These are phyloP conservation scores for Bipolaris victoriae DNA, from an alignment of 2,329 filamentous ascomycete species.

Conservation along the genomic window DNA sequence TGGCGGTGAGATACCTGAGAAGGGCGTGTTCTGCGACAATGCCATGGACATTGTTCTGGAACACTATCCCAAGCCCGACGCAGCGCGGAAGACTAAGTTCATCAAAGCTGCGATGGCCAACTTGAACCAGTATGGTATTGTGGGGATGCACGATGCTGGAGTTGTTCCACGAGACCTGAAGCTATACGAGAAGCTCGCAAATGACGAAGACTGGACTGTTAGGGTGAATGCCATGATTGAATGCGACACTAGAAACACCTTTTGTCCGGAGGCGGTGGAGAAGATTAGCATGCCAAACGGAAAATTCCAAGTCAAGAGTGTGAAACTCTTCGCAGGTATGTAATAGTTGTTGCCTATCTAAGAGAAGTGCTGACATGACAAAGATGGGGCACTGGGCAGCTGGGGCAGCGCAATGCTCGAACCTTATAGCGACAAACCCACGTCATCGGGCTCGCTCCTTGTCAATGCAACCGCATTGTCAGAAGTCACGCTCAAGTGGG, in stretches of 20 bases:
- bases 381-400: constrained; percentile 72
- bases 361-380: constrained; percentile 18
- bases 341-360: background rate
- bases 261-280: constrained; percentile 61
- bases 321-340: constrained; percentile 72
- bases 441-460: constrained; percentile 68
- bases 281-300: constrained; percentile 55
- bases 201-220: constrained; percentile 62
- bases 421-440: constrained; percentile 69
- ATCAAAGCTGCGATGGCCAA: constrained; percentile 66
- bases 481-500: constrained; percentile 62
- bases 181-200: constrained; percentile 61
- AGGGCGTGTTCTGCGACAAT: constrained; percentile 76
- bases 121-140: constrained; percentile 69
- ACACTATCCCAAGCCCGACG: constrained; percentile 63
- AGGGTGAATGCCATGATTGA: constrained; percentile 73
- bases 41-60: constrained; percentile 68
- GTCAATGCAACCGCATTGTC: constrained; percentile 67
- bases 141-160: constrained; percentile 73
- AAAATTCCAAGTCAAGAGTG: constrained; percentile 64
- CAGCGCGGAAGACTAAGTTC: constrained; percentile 60
- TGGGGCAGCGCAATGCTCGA: constrained; percentile 76
- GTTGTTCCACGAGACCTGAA: constrained; percentile 61
- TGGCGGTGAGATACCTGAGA: constrained; percentile 70
- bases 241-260: constrained; percentile 68